A percentile compares a stretch with the other conserved stretches of the same genome.
These are phyloP conservation scores for Ustilago nuda DNA, from an alignment of 1,284 basidiomycete species.

Conservation along the genomic window DNA sequence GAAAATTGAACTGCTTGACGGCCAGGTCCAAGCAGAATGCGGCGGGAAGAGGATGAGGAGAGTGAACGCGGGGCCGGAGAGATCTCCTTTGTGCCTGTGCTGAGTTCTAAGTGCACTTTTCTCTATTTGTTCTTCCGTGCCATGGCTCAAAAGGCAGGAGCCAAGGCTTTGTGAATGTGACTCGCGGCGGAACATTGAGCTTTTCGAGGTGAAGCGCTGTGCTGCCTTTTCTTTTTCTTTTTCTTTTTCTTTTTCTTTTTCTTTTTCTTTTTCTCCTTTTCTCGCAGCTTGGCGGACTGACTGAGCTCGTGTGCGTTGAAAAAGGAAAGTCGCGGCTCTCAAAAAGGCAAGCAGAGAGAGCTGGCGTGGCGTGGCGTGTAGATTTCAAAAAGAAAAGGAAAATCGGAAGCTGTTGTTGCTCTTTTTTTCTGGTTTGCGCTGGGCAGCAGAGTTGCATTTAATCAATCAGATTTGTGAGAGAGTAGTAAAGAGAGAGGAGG, in stretches of 20 bases:
- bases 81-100: background rate
- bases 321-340: background rate
- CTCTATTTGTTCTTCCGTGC: background rate
- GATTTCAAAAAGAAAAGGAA: constrained; percentile 11
- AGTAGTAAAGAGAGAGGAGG: background rate
- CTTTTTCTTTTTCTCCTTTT: background rate
- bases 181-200: constrained; percentile 7
- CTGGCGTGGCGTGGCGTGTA: background rate
- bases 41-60: constrained; percentile 9
- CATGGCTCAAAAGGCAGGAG: constrained; percentile 3
- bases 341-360: background rate
- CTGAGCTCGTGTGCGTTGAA: background rate
- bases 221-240: background rate
- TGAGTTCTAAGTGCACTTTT: background rate
- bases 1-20: background rate
- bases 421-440: constrained; percentile 22
- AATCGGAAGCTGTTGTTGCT: constrained; percentile 1
- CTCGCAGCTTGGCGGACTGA: background rate
- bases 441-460: background rate
- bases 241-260: background rate
- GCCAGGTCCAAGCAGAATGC: background rate
- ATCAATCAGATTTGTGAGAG: background rate
- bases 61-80: constrained; percentile 1
- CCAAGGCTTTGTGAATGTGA: background rate
- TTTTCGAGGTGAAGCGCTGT: constrained; percentile 1